phyloP scores from a whole-genome alignment of 306 rosid genomes.

The Acacia melanoxylon region DNA sequence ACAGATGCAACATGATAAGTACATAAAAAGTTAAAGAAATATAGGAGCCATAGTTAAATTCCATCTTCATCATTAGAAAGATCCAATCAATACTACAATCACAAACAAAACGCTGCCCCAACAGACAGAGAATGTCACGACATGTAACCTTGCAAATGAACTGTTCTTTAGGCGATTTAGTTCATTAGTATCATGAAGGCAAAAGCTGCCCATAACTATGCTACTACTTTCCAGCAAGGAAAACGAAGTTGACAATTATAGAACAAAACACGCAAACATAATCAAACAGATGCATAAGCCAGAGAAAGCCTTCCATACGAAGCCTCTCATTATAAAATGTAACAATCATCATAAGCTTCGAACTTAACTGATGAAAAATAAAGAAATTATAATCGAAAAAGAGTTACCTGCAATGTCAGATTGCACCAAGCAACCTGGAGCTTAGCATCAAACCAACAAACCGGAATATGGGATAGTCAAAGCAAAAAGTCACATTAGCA shows the following conservation, averaged over 20 bases:
- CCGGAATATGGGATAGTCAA: background rate
- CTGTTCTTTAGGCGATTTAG: background rate
- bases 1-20: background rate
- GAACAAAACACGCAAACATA: background rate
- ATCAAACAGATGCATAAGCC: background rate
- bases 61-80: background rate
- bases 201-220: constrained; percentile 1
- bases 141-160: background rate
- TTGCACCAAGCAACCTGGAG: constrained; percentile 4
- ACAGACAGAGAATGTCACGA: background rate
- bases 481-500: background rate
- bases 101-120: background rate
- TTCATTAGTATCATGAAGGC: background rate
- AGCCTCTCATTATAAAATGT: background rate
- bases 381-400: background rate
- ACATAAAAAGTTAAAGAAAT: background rate
- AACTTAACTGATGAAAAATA: background rate
- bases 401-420: constrained; percentile 18
- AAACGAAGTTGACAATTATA: background rate
- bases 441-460: constrained; percentile 29
- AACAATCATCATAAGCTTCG: background rate
- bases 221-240: background rate
- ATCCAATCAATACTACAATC: background rate
- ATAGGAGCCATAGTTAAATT: background rate
- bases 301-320: background rate